Evolutionary conservation across 164 flowering plant species (phyloP).

Genomic region (Piper betle): DNA sequence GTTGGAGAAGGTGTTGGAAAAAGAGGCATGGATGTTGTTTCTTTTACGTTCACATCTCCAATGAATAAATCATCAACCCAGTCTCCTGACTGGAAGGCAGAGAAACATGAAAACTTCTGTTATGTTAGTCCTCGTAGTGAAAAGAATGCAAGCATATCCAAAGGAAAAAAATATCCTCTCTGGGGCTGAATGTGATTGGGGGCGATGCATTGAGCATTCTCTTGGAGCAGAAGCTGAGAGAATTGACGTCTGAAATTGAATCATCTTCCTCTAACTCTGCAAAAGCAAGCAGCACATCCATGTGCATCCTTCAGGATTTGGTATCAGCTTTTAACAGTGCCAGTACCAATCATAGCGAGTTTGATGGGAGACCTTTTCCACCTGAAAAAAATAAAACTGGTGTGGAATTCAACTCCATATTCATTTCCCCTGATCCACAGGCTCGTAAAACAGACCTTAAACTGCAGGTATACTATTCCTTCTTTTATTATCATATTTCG

Average conservation of each 20-base stretch:
- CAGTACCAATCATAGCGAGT: constrained; percentile 9
- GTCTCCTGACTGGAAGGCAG: constrained; percentile 6
- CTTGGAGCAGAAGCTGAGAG: constrained; percentile 73
- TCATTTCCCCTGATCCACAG: constrained; percentile 20
- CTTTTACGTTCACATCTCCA: constrained; percentile 89
- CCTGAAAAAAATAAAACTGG: constrained; percentile 9
- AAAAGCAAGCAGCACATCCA: constrained; percentile 11
- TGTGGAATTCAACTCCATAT: constrained; percentile 9
- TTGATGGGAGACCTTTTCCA: constrained; percentile 8
- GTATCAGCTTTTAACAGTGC: constrained; percentile 16
- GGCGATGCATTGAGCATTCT: constrained; percentile 74
- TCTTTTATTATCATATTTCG: neutral
- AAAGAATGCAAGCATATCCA: constrained; percentile 15
- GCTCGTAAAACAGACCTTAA: constrained; percentile 14
- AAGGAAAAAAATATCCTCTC: constrained; percentile 20
- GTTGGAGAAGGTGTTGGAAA: constrained; percentile 16
- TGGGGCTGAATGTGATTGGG: constrained; percentile 40
- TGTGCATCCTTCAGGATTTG: constrained; percentile 20
- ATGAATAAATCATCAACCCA: constrained; percentile 25
- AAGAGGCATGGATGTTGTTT: constrained; percentile 72
- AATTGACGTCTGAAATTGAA: constrained; percentile 39
- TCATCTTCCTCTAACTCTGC: constrained; percentile 19
- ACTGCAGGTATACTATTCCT: constrained; percentile 29
- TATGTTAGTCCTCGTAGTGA: constrained; percentile 23
- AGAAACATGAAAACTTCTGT: constrained; percentile 12